phyloP scores from a whole-genome alignment of 2,329 filamentous ascomycete species.

The Aphanocladium album region DNA sequence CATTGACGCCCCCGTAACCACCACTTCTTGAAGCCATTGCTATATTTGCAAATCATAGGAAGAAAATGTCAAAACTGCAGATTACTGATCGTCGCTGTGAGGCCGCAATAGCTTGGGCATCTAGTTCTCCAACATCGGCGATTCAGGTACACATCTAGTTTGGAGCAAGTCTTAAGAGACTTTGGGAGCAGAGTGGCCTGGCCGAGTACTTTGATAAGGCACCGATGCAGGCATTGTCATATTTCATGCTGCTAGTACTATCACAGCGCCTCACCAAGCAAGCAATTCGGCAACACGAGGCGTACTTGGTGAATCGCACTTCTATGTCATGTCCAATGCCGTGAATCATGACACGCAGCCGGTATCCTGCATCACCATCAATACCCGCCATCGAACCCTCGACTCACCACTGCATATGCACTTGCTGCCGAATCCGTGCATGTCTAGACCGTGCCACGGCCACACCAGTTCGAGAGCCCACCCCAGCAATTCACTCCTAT shows the following conservation, averaged over 20 bases:
- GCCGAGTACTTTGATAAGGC: too few relatives aligned
- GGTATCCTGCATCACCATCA: neutral
- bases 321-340: neutral
- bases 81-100: neutral
- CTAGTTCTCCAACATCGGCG: neutral
- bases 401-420: neutral
- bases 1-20: too few relatives aligned
- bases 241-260: too few relatives aligned
- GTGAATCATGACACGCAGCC: slow-evolving; percentile 4
- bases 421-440: neutral
- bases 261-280: too few relatives aligned
- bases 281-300: neutral
- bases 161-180: too few relatives aligned
- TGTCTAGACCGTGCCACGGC: neutral
- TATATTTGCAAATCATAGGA: too few relatives aligned
- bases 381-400: neutral
- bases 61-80: too few relatives aligned
- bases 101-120: neutral
- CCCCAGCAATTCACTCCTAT: neutral
- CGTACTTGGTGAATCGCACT: neutral
- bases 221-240: too few relatives aligned
- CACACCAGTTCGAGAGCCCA: slow-evolving; percentile 1
- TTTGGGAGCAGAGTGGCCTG: neutral
- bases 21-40: too few relatives aligned
- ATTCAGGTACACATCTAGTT: too few relatives aligned